Base-by-base conservation (phyloP, 2,329 filamentous ascomycete genomes). In the Madurella mycetomatis region DNA sequence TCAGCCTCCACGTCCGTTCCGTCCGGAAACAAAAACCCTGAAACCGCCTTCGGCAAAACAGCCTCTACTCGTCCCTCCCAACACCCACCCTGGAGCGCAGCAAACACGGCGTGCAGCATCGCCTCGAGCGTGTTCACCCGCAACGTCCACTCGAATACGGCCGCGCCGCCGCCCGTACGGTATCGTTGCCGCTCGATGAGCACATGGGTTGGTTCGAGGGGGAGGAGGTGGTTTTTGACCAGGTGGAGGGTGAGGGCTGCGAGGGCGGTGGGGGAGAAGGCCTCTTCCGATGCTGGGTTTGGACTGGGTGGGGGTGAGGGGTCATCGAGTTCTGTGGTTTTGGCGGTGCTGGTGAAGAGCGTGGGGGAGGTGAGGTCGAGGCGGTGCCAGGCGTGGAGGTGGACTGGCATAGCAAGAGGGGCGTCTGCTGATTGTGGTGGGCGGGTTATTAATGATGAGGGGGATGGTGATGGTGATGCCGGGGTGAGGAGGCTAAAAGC, bases 91-190 rank as follows among this genome's bases (percentile, higher is more conserved):
- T 70, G 70, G 46, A 89, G 65, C 0, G 84, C 80, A 48, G 78
- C 75, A 39, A 92, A 69, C 12, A 84, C 77, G 9, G 86, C 86
- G 74, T 91, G 87, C 0, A 95, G 71, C 84, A 94, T 94, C 4
- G 84, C 83, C 68, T 95, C 90, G 18, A 95, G 79, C 64, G 87
- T 85, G 61, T 92, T 92, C 9, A 95, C 89, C 1, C 88, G 77
- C 41, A 94, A 67, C 2, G 89, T 92, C 90, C 90, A 95, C 70
- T 95, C 88, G 56, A 85, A 81, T 1, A 95, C 83, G 0, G 83
- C 79, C 0, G 81, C 72, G 0, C 73, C 77, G 9, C 86, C 81
- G n/a, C 77, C 79, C 2, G 83, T 85, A 2, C 90, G 84, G 64
- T 76, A 81, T 4, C 80, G 77, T 63, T 83, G 80, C 16, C 76